Conservation (phyloP, 2,329 filamentous ascomycete species). For the Aureobasidium musti region DNA sequence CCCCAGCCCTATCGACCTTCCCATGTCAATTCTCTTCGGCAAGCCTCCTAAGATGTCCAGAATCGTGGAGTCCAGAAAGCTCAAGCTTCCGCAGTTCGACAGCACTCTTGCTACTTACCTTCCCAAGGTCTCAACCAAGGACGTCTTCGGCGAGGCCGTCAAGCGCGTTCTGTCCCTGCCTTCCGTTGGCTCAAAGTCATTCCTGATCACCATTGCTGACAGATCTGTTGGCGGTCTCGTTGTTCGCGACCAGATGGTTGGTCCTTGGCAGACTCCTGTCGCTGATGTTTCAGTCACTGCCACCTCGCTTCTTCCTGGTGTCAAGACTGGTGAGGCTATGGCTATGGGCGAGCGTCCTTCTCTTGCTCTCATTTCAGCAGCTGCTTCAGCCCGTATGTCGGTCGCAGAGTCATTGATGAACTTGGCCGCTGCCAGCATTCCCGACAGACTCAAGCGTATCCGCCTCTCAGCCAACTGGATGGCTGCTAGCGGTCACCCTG, state of each 20-base stretch:
- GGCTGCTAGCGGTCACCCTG: constrained; percentile 91
- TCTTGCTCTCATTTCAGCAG: constrained; percentile 83
- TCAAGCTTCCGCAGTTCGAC: constrained; percentile 71
- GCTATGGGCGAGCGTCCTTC: constrained; percentile 92
- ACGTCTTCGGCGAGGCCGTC: constrained; percentile 62
- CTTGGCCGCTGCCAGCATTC: constrained; percentile 75
- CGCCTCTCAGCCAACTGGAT: constrained; percentile 98
- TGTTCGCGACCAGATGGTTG: constrained; percentile 90
- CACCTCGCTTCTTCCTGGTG: constrained; percentile 71
- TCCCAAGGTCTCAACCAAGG: constrained; percentile 48
- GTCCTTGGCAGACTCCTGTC: constrained; percentile 92
- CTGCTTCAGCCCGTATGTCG: constrained; percentile 92
- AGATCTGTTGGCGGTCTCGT: constrained; percentile 88
- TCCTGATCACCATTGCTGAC: constrained; percentile 95
- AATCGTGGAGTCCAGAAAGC: constrained; percentile 68
- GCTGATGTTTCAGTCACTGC: constrained; percentile 92
- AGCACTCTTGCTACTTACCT: constrained; percentile 69
- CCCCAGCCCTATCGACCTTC: constrained; percentile 81
- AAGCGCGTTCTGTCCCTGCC: constrained; percentile 81
- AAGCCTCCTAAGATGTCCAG: constrained; percentile 80
- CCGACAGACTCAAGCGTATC: constrained; percentile 73
- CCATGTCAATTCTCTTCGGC: constrained; percentile 85
- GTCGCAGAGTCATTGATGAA: constrained; percentile 94
- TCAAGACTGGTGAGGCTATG: constrained; percentile 91
- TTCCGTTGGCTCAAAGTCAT: constrained; percentile 93